Base-by-base conservation (phyloP, 108 stramenopile genomes). In the Nannochloropsis gaditana region DNA sequence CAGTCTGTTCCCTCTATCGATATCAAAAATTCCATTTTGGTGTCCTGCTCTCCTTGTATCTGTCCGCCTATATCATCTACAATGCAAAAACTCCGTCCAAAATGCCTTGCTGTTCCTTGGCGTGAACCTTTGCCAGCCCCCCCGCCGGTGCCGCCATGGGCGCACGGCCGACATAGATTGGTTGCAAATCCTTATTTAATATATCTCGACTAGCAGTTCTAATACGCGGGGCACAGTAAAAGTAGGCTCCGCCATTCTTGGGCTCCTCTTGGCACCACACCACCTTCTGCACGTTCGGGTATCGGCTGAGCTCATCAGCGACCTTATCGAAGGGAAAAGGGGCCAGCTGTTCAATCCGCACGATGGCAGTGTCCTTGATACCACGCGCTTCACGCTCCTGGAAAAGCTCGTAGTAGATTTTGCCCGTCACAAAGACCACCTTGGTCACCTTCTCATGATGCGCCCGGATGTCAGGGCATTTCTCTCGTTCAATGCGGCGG, bases 321-420 rank as follows among this genome's bases (percentile, higher is more conserved):
- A 97, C 93, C 45, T 92, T 91, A 88, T 98, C 98, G 89, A 98
- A 99, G 79, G 99, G 94, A 88, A 99, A 99, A 41, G 99, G 99
- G 43, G 98, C 95, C 84, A 99, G 92, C 88, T 99, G 99, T 92
- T 99, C 99, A 45, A 99, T 84, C 80, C 97, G 93, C 83, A 95
- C 92, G 86, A 99, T 92, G 79, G 97, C 97, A 44, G 98, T 95
- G 92, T 99, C 95, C 17, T 90, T 92, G 21, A 91, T 84, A 2
- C 91, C 94, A 43, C 85, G 91, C 86, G 92, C 93, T 88, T 95
- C 94, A 44, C 99, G 92, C 90, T 96, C 95, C 21, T 93, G 85
- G 59, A 95, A 90, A 5, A 99, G 93, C 86, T 99, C 97, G 89
- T 98, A 99, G 92, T 99, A 99, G 88, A 99, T 93, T 92, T 99